These are phyloP conservation scores for Geotrichum aggregatum DNA, from an alignment of 1,139 yeast genomes.

Conservation along the genomic window DNA sequence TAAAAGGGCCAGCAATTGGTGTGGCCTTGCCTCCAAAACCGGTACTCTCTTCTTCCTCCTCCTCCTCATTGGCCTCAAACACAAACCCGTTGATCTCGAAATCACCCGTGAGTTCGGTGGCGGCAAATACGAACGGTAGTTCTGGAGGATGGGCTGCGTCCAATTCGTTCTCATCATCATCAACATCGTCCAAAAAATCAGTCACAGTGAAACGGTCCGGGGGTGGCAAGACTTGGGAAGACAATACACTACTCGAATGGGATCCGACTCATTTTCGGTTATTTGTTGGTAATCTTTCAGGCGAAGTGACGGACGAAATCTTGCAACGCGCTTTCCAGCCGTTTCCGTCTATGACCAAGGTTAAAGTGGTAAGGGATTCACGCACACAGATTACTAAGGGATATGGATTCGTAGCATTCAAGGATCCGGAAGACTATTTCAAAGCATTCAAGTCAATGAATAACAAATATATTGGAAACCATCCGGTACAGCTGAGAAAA, in stretches of 20 bases:
- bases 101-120: not conserved
- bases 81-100: not conserved
- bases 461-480: conserved; percentile 69
- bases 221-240: conserved; percentile 51
- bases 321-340: conserved; percentile 50
- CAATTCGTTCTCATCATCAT: not conserved
- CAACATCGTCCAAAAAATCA: conserved; percentile 18
- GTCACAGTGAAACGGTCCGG: conserved; percentile 44
- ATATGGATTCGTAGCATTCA: conserved; percentile 67
- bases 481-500: conserved; percentile 65
- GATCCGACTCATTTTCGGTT: conserved; percentile 64
- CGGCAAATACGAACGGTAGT: not conserved
- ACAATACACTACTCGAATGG: conserved; percentile 52
- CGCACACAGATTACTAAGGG: conserved; percentile 49
- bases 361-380: conserved; percentile 42
- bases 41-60: not conserved
- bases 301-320: conserved; percentile 59
- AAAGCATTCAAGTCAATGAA: conserved; percentile 71
- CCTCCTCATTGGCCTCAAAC: not conserved
- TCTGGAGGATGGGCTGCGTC: too few relatives aligned
- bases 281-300: conserved; percentile 71
- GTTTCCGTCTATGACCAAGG: conserved; percentile 52
- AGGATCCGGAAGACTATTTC: conserved; percentile 56
- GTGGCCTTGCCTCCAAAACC: not conserved
- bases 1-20: not conserved